Base-by-base conservation (phyloP, 2,329 filamentous ascomycete genomes). In the Metarhizium anisopliae region DNA sequence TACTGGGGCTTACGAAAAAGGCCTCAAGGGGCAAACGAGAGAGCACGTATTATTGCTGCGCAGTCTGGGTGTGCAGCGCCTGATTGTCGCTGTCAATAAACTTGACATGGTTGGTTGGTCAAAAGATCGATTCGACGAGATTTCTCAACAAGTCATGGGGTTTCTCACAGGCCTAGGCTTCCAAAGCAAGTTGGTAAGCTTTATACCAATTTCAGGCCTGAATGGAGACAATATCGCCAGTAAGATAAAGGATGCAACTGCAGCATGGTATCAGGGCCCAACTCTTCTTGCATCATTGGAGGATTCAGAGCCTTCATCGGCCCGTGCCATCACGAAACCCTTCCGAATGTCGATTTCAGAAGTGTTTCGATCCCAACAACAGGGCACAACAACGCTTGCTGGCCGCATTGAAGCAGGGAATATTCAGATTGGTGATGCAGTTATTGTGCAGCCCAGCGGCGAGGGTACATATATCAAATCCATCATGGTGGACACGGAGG, bases 31-130 rank as follows among this genome's bases (percentile, higher is more conserved):
- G 0, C 94, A 99, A 68, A 99, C 94, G 0, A 87, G 89, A 67
- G 94, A 99, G 67, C 94, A 99, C 67, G 90, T 94, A 6, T 74
- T 97, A 16, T 80, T 99, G 1, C 83, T 95, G 5, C 83, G 93
- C 58, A 96, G 92, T 63, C 88, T 97, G 75, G 94, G 94, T 0
- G 87, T 99, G 2, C 87, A 93, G 59, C 82, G 87, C 30, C 79
- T 99, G 16, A 86, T 99, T 47, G 87, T 99, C 32, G 92, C 90
- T 2, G 84, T 99, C 59, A 99, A 99, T 74, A 99, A 99, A 70
- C 86, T 99, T 64, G 94, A 99, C 68, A 86, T 85, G 16, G 85
- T 93, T 6, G 75, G 77, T 6, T 99, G 95, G 95, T 89, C 86
- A 2, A 77, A 89, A 68, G 85, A 84, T 4, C 82, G 90, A 2